Base-by-base conservation (phyloP, 2,329 filamentous ascomycete genomes). In the Dactylellina cionopaga region DNA sequence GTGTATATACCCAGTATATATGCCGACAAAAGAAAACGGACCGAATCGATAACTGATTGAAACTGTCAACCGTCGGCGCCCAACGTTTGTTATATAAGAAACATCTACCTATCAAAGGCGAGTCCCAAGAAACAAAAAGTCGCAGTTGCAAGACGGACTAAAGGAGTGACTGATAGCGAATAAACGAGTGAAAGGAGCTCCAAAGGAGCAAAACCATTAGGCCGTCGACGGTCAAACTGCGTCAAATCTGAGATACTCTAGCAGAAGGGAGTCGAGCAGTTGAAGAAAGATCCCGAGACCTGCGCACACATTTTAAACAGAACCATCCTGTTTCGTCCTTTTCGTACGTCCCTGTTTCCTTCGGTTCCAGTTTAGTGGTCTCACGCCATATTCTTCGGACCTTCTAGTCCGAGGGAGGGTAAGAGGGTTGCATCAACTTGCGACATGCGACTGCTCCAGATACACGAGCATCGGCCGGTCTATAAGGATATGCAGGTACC, bases 301-400 rank as follows among this genome's bases (percentile, higher is more conserved):
- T 54, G 46, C 51, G n/a, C n/a, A n/a, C n/a, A n/a, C 44, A 55
- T 70, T 70, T 70, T 62, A 70, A 70, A 60, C 56, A 55, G 52
- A 55, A 39, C 25, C 46, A 51, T 47, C 51, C 65, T 60, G 55
- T 62, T 55, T 59, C 60, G 31, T 41, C 35, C 22, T 33, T 59
- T 52, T 54, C 35, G 47, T n/a, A 24, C n/a, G 25, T 62, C 65
- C 62, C 31, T 66, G 62, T 66, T 66, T 70, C 55, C 59, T 47
- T 70, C 65, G 65, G 65, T 70, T 70, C 55, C 65, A 70, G 56
- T 70, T 70, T 39, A 55, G 29, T 33, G n/a, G n/a, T n/a, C n/a
- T n/a, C n/a, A n/a, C n/a, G n/a, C n/a, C n/a, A n/a, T n/a, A n/a
- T n/a, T n/a, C n/a, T n/a, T n/a, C 46, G 43, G n/a, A n/a, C 46